phyloP scores from a whole-genome alignment of 345 rosid species.

The Lumnitzera littorea region DNA sequence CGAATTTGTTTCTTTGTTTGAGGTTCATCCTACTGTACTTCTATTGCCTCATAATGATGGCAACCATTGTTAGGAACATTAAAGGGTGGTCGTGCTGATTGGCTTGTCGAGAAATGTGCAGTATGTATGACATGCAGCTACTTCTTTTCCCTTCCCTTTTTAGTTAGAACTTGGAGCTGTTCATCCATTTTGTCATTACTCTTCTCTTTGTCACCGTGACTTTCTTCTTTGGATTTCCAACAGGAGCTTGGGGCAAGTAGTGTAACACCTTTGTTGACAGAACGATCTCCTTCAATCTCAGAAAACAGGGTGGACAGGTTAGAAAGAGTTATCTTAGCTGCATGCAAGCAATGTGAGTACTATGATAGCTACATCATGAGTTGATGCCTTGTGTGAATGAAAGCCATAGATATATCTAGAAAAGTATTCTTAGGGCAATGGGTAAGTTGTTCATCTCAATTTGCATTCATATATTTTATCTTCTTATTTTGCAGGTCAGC shows the following conservation, averaged over 20 bases:
- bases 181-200: constrained; percentile 2
- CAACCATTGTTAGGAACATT: constrained; percentile 47
- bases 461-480: not conserved
- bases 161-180: not conserved
- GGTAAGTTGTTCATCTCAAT: not conserved
- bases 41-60: constrained; percentile 4
- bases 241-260: constrained; percentile 88
- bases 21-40: not conserved
- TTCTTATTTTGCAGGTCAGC: constrained; percentile 43
- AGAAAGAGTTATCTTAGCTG: constrained; percentile 74
- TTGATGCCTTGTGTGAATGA: too few relatives aligned
- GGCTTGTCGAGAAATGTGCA: constrained; percentile 93
- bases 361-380: too few relatives aligned
- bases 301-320: constrained; percentile 68
- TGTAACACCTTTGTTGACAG: constrained; percentile 75
- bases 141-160: not conserved
- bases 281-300: constrained; percentile 64
- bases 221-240: not conserved
- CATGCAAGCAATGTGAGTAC: constrained; percentile 71
- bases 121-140: constrained; percentile 31
- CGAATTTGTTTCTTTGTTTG: not conserved
- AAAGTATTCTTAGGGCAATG: too few relatives aligned
- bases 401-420: too few relatives aligned
- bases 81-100: constrained; percentile 94
- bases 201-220: not conserved